Evolutionary conservation across 768 basidiomycete species (phyloP), one percentile per base, ranked within the genome.

Genomic region (Leccinum sublutescens): DNA sequence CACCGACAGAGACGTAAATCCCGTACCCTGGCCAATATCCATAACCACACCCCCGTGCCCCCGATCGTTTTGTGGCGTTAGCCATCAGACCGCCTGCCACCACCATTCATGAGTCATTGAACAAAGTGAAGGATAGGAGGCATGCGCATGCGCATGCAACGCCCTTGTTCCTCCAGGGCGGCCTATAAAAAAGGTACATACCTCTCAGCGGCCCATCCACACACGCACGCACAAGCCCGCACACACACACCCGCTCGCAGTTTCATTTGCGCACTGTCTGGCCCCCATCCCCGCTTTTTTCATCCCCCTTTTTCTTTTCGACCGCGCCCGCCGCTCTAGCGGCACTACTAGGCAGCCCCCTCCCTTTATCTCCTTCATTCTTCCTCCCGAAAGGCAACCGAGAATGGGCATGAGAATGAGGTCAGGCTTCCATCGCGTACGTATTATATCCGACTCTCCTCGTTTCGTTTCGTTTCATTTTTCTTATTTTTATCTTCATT

Each of bases 31-130:
- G 17, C 50, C 25, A 27, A 23, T 25, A 50, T n/a, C 31, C 17
- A 48, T 34, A 50, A 36, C n/a, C 25, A 25, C 50, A 45, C 48
- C 59, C 57, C 31, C 43, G 54, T 43, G 40, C 40, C 57, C 69
- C 60, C 64, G 57, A 64, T 71, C 64, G 49, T 61, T 57, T 61
- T 45, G 49, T 53, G 59, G 58, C 43, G 51, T 40, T 38, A 25
- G 50, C 40, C 38, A 56, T 51, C 23, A 57, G 47, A 31, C 50
- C 43, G 4, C 27, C 34, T 19, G 12, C 50, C 50, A 33, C 50
- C 50, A 45, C 50, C 50, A 48, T 49, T 54, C 34, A 61, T 47
- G 52, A 54, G 36, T 45, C 34, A 43, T 19, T 19, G 47, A 11
- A 25, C 43, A 15, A 54, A 50, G 27, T 25, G 23, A 51, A 50